Percentiles rank a stretch among this genome's conserved stretches.
phyloP scores from a whole-genome alignment of 2,329 filamentous ascomycete genomes.

The Colletotrichum sublineola region DNA sequence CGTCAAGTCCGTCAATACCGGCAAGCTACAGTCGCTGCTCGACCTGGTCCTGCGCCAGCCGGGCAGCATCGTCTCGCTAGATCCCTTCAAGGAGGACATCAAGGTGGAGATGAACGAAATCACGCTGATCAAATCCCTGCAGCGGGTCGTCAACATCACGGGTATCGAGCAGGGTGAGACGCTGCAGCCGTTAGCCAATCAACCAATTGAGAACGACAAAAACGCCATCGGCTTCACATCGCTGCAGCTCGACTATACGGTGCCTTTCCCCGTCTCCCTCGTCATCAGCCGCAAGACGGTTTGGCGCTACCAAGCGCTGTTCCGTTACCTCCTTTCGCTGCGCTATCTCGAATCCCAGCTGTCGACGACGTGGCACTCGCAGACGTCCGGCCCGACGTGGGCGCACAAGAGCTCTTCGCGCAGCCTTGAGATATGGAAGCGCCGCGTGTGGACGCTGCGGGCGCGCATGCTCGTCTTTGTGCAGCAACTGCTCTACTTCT shows the following conservation, averaged over 20 bases:
- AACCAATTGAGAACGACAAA: slow-evolving; percentile 82
- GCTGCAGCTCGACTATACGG: slow-evolving; percentile 91
- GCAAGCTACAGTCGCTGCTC: slow-evolving; percentile 94
- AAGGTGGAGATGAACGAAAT: slow-evolving; percentile 98
- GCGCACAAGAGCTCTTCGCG: slow-evolving; percentile 80
- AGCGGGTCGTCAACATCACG: slow-evolving; percentile 96
- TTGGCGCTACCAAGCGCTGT: slow-evolving; percentile 96
- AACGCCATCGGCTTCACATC: slow-evolving; percentile 92
- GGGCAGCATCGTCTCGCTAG: slow-evolving; percentile 91
- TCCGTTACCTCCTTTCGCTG: slow-evolving; percentile 91
- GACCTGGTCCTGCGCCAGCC: slow-evolving; percentile 97
- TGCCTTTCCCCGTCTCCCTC: slow-evolving; percentile 94
- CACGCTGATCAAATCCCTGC: slow-evolving; percentile 91
- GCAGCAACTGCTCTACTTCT: slow-evolving; percentile 96
- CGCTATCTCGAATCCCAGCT: slow-evolving; percentile 91
- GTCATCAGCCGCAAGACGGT: slow-evolving; percentile 97
- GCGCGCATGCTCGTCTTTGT: slow-evolving; percentile 97
- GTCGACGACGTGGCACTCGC: slow-evolving; percentile 89
- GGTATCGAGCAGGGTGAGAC: slow-evolving; percentile 92
- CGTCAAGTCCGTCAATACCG: slow-evolving; percentile 88
- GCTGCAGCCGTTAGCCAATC: slow-evolving; percentile 78
- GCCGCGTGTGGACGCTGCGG: slow-evolving; percentile 89
- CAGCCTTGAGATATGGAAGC: slow-evolving; percentile 90
- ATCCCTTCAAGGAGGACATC: slow-evolving; percentile 98
- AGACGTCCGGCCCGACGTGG: slow-evolving; percentile 86